A percentile compares a stretch with the other conserved stretches of the same genome.
Evolutionary conservation across 2,329 filamentous ascomycete species (phyloP).

Genomic region (Cladophialophora carrionii): DNA sequence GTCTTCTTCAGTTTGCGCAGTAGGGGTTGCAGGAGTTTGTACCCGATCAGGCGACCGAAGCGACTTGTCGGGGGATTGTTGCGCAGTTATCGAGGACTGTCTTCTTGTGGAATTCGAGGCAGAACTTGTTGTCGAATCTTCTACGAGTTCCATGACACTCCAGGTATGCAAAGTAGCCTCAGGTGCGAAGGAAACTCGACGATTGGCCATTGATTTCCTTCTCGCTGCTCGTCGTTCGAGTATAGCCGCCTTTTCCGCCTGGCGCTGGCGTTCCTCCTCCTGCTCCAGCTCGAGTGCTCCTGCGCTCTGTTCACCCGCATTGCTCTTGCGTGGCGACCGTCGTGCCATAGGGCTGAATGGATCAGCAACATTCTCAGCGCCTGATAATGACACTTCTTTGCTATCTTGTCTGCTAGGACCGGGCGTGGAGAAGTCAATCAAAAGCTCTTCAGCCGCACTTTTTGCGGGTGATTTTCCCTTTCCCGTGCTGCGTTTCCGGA

Average conservation of each 20-base stretch:
- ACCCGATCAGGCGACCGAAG: constrained; percentile 35
- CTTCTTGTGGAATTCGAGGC: constrained; percentile 74
- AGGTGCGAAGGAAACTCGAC: constrained; percentile 93
- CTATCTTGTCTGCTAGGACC: constrained; percentile 42
- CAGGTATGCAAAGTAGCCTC: constrained; percentile 97
- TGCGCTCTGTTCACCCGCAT: constrained; percentile 4
- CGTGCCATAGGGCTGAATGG: constrained; percentile 38
- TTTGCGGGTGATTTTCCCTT: constrained; percentile 40
- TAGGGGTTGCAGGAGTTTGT: constrained; percentile 65
- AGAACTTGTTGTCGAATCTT: constrained; percentile 79
- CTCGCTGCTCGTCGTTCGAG: constrained; percentile 80
- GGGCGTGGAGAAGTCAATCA: constrained; percentile 52
- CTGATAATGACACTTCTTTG: constrained; percentile 47
- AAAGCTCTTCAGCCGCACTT: constrained; percentile 39
- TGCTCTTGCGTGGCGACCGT: constrained; percentile 21
- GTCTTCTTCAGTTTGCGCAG: constrained; percentile 63
- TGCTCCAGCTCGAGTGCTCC: constrained; percentile 63
- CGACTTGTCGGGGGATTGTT: constrained; percentile 35
- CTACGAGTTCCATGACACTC: constrained; percentile 86
- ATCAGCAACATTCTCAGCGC: constrained; percentile 56
- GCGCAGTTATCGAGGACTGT: constrained; percentile 63
- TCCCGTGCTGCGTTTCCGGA: constrained; percentile 47
- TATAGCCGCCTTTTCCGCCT: constrained; percentile 62
- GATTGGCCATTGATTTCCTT: constrained; percentile 88
- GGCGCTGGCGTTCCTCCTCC: constrained; percentile 66